These are phyloP conservation scores for Syzygium malaccense DNA, from an alignment of 441 rosid species.

Conservation along the genomic window DNA sequence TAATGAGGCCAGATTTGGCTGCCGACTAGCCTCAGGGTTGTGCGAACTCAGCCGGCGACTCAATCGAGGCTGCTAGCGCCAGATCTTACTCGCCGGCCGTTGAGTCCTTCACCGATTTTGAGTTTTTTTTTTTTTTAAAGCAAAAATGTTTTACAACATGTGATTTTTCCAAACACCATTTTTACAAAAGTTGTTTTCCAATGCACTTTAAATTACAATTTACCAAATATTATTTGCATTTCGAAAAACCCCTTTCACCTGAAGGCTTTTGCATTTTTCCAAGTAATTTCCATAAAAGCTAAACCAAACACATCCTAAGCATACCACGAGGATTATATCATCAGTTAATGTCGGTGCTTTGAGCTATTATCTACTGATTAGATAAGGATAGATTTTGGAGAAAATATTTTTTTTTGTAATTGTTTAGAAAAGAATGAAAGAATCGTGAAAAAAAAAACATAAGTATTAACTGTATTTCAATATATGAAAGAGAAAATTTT, in stretches of 20 bases:
- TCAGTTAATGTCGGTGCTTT: neutral
- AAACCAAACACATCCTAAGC: too few species aligned
- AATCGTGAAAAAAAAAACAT: neutral
- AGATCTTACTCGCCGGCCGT: fast-evolving
- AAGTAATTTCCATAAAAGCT: too few species aligned
- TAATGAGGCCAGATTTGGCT: fast-evolving
- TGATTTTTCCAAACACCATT: too few species aligned
- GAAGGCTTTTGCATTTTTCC: too few species aligned
- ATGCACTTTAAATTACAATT: too few species aligned
- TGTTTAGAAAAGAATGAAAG: neutral
- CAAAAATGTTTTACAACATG: neutral
- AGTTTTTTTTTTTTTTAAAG: too few species aligned
- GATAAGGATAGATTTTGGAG: neutral
- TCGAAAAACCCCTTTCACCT: too few species aligned
- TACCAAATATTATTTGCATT: too few species aligned
- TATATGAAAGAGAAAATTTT: neutral
- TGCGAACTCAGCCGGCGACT: neutral
- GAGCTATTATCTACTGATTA: neutral
- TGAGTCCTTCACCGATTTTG: neutral
- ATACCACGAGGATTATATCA: neutral
- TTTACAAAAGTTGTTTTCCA: too few species aligned
- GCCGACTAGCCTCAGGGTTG: fast-evolving
- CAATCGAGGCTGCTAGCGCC: fast-evolving
- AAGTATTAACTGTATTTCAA: neutral
- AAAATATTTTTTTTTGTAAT: neutral